phyloP scores from a whole-genome alignment of 305 asterid genomes.

The Solanum chacoense region DNA sequence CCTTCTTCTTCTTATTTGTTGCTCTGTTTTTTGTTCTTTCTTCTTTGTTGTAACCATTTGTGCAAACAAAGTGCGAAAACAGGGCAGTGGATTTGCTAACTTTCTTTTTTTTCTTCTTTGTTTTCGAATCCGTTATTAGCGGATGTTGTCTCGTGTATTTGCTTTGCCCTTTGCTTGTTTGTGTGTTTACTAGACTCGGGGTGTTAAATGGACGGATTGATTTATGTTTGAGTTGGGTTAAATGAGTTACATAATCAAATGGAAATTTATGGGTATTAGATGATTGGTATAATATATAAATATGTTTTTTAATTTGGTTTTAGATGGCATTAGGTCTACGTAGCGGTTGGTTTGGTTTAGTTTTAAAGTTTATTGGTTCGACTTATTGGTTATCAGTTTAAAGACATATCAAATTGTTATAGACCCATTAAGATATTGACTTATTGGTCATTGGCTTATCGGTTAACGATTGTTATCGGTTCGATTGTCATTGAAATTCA shows the following conservation, averaged over 20 bases:
- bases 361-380: too few species aligned
- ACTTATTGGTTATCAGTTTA: too few species aligned
- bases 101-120: not conserved
- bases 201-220: not conserved
- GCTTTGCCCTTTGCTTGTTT: not conserved
- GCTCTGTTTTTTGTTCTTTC: not conserved
- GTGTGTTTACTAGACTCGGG: not conserved
- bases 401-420: too few species aligned
- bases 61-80: not conserved
- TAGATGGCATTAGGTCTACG: rapidly evolving
- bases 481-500: not conserved
- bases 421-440: rapidly evolving
- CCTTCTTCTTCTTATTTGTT: constrained; percentile 1
- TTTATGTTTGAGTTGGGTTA: not conserved
- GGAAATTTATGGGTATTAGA: too few species aligned
- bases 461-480: too few species aligned
- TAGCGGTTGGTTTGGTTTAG: too few species aligned
- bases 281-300: too few species aligned
- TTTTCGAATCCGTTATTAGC: not conserved
- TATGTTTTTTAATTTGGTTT: too few species aligned
- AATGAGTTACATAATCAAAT: not conserved
- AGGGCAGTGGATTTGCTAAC: not conserved
- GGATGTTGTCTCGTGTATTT: not conserved
- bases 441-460: too few species aligned
- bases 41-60: constrained; percentile 3